Base-by-base conservation (phyloP, 2,329 filamentous ascomycete genomes). In the Fusarium proliferatum region DNA sequence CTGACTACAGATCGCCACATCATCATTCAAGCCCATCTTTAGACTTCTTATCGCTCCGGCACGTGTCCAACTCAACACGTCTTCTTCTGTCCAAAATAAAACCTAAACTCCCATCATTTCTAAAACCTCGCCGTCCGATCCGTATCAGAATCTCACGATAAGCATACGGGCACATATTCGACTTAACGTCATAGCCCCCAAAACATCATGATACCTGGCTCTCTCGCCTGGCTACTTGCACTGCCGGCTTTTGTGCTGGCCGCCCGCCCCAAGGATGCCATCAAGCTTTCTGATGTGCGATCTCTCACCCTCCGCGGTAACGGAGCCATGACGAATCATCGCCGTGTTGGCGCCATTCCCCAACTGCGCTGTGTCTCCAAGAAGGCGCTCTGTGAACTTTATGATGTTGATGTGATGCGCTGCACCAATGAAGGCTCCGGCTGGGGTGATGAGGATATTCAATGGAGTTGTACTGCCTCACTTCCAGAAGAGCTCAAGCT, bases 351-450 rank as follows among this genome's bases (percentile, higher is more conserved):
- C 28, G 85, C 96, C 30, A 88, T 96, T 52, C 94, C 94, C 0
- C 92, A 97, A 84, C 88, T 98, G 19, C 89, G 86, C 78, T 98
- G 96, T 85, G 84, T 92, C 62, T 94, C 93, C 34, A 87, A 90
- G 60, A 87, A 85, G 13, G 85, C 86, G 60, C 82, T 93, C 65
- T 93, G 91, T 85, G 82, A 88, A 43, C 88, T 96, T 63, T 93
- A 96, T 85, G 84, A 89, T 33, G 84, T 97, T 70, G 93, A 97
- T 76, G 85, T 92, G 17, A 94, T 98, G 92, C 94, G 94, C 78
- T 99, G 96, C 88, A 92, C 88, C 71, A 98, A 98, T 84, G 88
- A 92, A 69, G 96, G 96, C 69, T 86, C 89, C 36, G 92, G 92
- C 69, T 98, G 98, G 85, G 90, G 90, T 71, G 81, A 85, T 48